phyloP scores from a whole-genome alignment of 2,329 filamentous ascomycete species.

The Monosporascus sp. region DNA sequence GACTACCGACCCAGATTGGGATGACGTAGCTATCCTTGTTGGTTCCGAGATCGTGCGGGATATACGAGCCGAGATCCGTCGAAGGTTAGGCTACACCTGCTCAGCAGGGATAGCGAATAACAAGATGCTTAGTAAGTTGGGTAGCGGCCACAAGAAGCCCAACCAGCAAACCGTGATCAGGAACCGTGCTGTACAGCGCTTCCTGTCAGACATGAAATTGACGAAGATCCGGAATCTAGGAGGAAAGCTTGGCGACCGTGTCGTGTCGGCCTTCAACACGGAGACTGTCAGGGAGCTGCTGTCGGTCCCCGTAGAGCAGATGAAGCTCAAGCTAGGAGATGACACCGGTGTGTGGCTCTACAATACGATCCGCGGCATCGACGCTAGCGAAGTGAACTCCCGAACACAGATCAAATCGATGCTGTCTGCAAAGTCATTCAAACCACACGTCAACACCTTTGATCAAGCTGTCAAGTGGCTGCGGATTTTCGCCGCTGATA shows the following conservation, averaged over 20 bases:
- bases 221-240: constrained; percentile 94
- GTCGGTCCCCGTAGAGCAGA: constrained; percentile 63
- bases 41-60: constrained; percentile 83
- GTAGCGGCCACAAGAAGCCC: constrained; percentile 86
- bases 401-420: constrained; percentile 95
- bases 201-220: constrained; percentile 81
- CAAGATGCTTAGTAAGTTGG: constrained; percentile 93
- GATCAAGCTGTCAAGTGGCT: constrained; percentile 84
- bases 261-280: constrained; percentile 74
- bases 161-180: constrained; percentile 93
- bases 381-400: constrained; percentile 81
- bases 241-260: constrained; percentile 86
- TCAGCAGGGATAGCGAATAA: constrained; percentile 85
- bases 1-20: constrained; percentile 85
- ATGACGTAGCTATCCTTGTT: constrained; percentile 81
- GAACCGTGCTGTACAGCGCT: constrained; percentile 72
- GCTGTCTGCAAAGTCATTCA: constrained; percentile 93
- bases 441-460: constrained; percentile 70
- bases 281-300: constrained; percentile 74
- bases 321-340: constrained; percentile 73
- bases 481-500: constrained; percentile 85
- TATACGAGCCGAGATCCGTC: constrained; percentile 63
- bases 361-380: constrained; percentile 77
- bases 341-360: constrained; percentile 85
- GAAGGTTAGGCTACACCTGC: constrained; percentile 78